These are phyloP conservation scores for Cephaloascus albidus DNA, from an alignment of 805 yeast species.

Conservation along the genomic window DNA sequence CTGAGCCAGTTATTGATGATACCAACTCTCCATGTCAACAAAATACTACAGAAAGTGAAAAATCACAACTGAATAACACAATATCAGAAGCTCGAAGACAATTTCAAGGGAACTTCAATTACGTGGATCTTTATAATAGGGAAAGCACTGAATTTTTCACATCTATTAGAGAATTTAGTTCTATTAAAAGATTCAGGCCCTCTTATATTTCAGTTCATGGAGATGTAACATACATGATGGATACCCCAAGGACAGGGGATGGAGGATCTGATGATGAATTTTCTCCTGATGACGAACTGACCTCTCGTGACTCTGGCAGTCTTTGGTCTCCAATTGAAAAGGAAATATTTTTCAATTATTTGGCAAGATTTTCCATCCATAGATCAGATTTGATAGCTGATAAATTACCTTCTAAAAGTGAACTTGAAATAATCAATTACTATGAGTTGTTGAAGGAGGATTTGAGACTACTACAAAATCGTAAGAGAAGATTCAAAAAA, in stretches of 20 bases:
- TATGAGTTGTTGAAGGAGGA: constrained; percentile 26
- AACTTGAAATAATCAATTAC: constrained; percentile 33
- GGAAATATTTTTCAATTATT: constrained; percentile 36
- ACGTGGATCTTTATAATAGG: background rate
- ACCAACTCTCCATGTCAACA: too few relatives aligned
- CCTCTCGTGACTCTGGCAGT: constrained; percentile 14
- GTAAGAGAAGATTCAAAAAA: constrained; percentile 5
- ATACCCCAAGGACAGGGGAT: background rate
- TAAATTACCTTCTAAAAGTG: constrained; percentile 30
- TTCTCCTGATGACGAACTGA: background rate
- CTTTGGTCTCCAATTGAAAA: constrained; percentile 42
- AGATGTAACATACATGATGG: background rate
- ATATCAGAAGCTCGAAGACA: too few relatives aligned
- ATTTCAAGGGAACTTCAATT: background rate
- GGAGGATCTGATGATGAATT: background rate
- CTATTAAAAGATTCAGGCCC: background rate
- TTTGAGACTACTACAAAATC: constrained; percentile 14
- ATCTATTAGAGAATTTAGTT: too few relatives aligned
- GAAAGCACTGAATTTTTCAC: background rate
- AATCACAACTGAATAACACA: too few relatives aligned
- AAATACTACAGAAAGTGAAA: too few relatives aligned
- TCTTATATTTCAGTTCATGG: background rate
- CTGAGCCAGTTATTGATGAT: too few relatives aligned
- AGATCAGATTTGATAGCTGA: constrained; percentile 28
- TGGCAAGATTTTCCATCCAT: constrained; percentile 41